Conservation (phyloP, 176 grass and related monocot genomes). For the Oryza punctata region DNA sequence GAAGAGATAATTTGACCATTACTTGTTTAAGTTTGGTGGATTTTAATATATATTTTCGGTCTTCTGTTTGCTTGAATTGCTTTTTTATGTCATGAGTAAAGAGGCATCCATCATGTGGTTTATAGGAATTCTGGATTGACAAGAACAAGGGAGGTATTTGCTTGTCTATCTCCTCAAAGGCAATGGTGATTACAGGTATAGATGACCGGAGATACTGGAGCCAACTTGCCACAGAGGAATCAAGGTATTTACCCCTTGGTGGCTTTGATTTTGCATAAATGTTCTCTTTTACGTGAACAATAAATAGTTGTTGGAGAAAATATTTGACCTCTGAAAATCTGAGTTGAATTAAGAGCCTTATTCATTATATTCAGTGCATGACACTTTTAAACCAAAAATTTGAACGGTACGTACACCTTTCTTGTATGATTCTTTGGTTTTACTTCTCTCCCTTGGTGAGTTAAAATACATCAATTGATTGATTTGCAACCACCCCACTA, state of each 20-base stretch:
- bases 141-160: conserved; percentile 72
- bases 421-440: neutral
- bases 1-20: neutral
- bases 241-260: conserved; percentile 53
- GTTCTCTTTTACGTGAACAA: conserved; percentile 8
- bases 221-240: conserved; percentile 75
- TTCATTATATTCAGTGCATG: neutral
- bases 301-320: neutral
- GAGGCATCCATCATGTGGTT: conserved; percentile 19
- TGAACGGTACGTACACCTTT: neutral
- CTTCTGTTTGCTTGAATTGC: conserved; percentile 22
- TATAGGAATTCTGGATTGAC: conserved; percentile 89
- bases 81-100: conserved; percentile 5
- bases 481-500: neutral
- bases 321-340: conserved; percentile 27
- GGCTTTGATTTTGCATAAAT: neutral
- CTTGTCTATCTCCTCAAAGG: conserved; percentile 85
- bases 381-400: conserved; percentile 5
- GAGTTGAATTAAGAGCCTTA: conserved; percentile 1
- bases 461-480: neutral
- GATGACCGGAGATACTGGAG: conserved; percentile 93
- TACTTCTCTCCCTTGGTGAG: neutral
- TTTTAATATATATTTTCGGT: neutral
- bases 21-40: conserved; percentile 23
- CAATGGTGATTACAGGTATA: conserved; percentile 82